Base-by-base conservation (phyloP, 208 protist genomes). In the Crithidia mellificae region DNA sequence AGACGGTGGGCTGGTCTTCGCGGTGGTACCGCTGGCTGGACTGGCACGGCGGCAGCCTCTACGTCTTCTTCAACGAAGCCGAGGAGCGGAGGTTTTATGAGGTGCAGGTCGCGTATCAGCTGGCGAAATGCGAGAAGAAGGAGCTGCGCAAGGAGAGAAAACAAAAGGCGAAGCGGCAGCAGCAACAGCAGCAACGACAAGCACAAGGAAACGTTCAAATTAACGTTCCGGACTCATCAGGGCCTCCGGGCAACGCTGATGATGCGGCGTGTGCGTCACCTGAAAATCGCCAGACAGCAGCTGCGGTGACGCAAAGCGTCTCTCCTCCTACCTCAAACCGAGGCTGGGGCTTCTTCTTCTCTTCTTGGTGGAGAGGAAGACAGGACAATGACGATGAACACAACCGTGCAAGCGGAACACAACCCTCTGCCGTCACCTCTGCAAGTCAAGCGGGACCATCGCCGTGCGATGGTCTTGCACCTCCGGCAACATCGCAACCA, bases 1-100 rank as follows among this genome's bases (percentile, higher is more conserved):
- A 86, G 63, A 62, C 41, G 32, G 75, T 87, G 55, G 75, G 77
- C 38, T 95, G 90, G 90, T 81, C 80, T 30, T 55, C 44, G 43
- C 76, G 78, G 69, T 95, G 90, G 90, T 95, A 88, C 63, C 77
- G 71, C 27, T 95, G 90, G 90, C 75, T 95, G 15, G 53, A 68
- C 30, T 71, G 69, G 62, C 90, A 95, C 70, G 90, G 90, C 47
- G 90, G 90, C 12, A 88, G 80, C 51, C 73, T 87, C 12, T 95
- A 95, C 63, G 77, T 95, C 34, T 95, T 95, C 77, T 67, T 80
- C 56, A 92, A 72, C 57, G 84, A 92, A 59, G 51, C 51, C 17
- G 85, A 92, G 72, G 87, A 95, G 62, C 49, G 82, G n/a, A 47
- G 75, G 2, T 91, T 91, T 43, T 78, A 80, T 20, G 80, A 57